Base-by-base conservation (phyloP, 805 yeast species). In the Scheffersomyces lignosus region DNA sequence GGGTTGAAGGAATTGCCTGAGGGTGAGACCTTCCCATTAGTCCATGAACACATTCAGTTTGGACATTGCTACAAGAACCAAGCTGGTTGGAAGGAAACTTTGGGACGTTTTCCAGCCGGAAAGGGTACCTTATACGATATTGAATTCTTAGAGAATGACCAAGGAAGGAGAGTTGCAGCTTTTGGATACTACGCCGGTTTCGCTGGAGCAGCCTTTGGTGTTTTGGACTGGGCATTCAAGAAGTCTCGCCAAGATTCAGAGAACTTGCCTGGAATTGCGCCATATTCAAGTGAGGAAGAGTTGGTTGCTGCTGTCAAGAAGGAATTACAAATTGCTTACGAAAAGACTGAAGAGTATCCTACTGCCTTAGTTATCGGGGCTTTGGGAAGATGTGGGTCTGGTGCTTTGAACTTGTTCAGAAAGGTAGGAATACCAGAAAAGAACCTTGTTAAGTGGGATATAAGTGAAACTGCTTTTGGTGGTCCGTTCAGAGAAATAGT, bases 181-280 rank as follows among this genome's bases (percentile, higher is more conserved):
- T 93, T 93, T 60, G 99, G 99, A 12, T 93, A 79, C 73, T 91
- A 91, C 63, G 99, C 99, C 30, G 99, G 99, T n/a, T 93, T 93
- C 62, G 99, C 98, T 5, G 99, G 99, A 56, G 99, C 99, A 25
- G 99, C 99, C 24, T 68, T 93, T 38, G 99, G 99, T 54, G 73
- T 91, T 34, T 79, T 79, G 62, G 96, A 89, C 64, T 93, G 98
- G 96, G 85, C 95, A 33, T 83, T 85, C 70, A 91, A 91, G 65
- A 91, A 87, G 63, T 64, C 80, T 25, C 83, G 86, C 60, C 41
- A 75, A 6, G 87, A 81, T 54, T 56, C 69, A 37, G 78, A 81
- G 60, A 80, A 87, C 47, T 72, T 93, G 50, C 86, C 87, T 27
- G 87, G 88, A 35, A 86, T 90, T 29, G 56, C 79, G 20, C 95